These are phyloP conservation scores for Gossypium anomalum DNA, from an alignment of 345 rosid genomes.

Conservation along the genomic window DNA sequence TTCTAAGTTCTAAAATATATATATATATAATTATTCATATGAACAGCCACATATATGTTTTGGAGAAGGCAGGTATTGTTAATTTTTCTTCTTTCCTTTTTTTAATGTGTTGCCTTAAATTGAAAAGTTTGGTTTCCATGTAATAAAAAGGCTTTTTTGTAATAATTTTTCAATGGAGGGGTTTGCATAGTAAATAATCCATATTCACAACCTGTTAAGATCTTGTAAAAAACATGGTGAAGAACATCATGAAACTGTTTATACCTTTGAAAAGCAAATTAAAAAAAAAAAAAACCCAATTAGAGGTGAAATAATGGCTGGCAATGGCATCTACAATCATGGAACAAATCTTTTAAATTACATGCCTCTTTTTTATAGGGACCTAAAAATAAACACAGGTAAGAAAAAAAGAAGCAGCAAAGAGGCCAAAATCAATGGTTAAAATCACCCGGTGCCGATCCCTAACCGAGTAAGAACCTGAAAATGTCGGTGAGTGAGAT, in stretches of 20 bases:
- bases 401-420: no score
- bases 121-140: not conserved
- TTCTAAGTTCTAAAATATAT: no score
- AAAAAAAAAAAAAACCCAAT: not conserved
- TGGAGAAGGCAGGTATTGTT: not conserved
- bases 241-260: not conserved
- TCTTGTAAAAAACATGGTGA: not conserved
- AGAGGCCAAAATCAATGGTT: no score
- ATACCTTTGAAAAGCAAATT: not conserved
- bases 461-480: conserved; percentile 56
- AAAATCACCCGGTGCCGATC: not conserved
- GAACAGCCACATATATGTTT: not conserved
- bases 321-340: conserved; percentile 3
- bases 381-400: no score
- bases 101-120: not conserved
- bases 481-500: conserved; percentile 54
- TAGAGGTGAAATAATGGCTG: conserved; percentile 8
- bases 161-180: not conserved
- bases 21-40: no score
- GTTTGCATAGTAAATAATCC: not conserved
- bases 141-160: not conserved
- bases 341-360: no score
- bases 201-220: not conserved
- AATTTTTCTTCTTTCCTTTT: not conserved
- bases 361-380: no score